These are phyloP conservation scores for Xenoacremonium recifei DNA, from an alignment of 2,329 filamentous ascomycete species.

Conservation along the genomic window DNA sequence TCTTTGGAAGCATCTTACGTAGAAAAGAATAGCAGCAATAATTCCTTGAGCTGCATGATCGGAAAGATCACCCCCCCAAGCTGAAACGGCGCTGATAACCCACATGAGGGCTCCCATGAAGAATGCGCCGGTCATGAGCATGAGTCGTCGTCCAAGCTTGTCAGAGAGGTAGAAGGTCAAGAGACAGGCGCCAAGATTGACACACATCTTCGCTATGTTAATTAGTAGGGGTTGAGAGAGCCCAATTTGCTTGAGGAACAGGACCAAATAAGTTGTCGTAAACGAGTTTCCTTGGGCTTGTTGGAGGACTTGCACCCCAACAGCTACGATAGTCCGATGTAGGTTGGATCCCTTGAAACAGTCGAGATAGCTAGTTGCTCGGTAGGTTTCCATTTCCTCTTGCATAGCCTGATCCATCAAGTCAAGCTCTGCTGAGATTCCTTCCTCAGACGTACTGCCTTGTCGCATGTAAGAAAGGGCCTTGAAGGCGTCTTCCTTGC, in stretches of 20 bases:
- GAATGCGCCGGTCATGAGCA: neutral
- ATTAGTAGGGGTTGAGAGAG: neutral
- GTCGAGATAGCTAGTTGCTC: neutral
- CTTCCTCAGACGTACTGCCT: neutral
- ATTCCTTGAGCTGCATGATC: neutral
- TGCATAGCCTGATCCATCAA: neutral
- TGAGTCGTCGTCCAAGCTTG: neutral
- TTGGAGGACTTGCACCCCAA: neutral
- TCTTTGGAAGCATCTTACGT: neutral
- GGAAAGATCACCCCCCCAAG: neutral
- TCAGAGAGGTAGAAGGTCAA: neutral
- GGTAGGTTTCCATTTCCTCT: neutral
- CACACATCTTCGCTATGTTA: neutral
- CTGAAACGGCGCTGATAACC: neutral
- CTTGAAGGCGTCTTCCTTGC: neutral
- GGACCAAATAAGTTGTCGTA: neutral
- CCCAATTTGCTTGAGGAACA: neutral
- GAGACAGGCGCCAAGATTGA: neutral
- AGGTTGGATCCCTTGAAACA: neutral
- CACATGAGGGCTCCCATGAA: neutral
- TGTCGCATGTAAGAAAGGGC: neutral
- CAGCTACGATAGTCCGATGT: neutral
- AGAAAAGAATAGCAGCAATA: neutral
- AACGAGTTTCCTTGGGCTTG: neutral
- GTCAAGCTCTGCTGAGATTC: neutral